phyloP scores from a whole-genome alignment of 805 yeast genomes.

The Metschnikowia lunata region DNA sequence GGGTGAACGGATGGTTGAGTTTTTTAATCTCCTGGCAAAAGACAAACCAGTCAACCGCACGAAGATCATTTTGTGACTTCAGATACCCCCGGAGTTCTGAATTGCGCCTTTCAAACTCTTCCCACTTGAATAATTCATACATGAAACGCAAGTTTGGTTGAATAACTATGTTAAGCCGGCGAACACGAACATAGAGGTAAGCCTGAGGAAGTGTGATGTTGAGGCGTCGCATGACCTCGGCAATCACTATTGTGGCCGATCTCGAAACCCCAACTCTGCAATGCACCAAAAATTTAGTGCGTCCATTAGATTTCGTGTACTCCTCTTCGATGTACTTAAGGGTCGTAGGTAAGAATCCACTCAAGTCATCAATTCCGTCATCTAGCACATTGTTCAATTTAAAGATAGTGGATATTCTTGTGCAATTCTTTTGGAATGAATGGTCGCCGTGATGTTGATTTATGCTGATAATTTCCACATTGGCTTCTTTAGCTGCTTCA shows the following conservation, averaged over 20 bases:
- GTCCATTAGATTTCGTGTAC: conserved; percentile 6
- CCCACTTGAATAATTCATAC: conserved; percentile 67
- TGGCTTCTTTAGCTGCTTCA: conserved; percentile 26
- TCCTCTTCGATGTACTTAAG: conserved; percentile 57
- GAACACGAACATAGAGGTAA: conserved; percentile 80
- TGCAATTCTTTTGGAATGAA: neutral
- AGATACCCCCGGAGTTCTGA: conserved; percentile 1
- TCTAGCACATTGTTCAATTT: conserved; percentile 74
- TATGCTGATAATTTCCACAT: conserved; percentile 29
- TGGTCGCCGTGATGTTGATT: neutral
- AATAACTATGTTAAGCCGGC: conserved; percentile 85
- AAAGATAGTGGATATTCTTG: conserved; percentile 46
- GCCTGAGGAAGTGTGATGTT: conserved; percentile 69
- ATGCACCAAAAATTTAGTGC: conserved; percentile 57
- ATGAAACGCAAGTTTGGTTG: conserved; percentile 90
- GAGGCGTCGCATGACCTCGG: conserved; percentile 83
- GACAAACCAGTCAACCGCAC: conserved; percentile 86
- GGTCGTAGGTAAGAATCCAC: conserved; percentile 57
- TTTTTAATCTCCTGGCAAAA: conserved; percentile 78
- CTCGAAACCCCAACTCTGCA: conserved; percentile 95
- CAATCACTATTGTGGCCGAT: conserved; percentile 92
- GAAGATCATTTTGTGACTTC: conserved; percentile 16
- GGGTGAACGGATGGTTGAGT: conserved; percentile 54
- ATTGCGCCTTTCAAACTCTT: conserved; percentile 20
- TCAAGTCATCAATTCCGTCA: conserved; percentile 82